Base-by-base conservation (phyloP, 75 land plant genomes). In the Pinus tabuliformis region DNA sequence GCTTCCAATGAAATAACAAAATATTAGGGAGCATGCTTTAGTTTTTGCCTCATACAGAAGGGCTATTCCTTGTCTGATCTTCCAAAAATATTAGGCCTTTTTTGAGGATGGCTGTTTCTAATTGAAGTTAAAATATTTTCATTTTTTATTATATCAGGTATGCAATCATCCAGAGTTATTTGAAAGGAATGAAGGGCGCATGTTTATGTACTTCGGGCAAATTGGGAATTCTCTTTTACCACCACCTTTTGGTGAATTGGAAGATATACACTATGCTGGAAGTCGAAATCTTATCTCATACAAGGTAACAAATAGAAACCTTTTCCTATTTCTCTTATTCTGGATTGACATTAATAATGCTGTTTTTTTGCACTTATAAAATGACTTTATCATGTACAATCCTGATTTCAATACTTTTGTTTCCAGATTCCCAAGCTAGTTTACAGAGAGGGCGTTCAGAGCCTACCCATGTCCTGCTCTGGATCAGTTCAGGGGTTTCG, bases 111-210 rank as follows among this genome's bases (percentile, higher is more conserved):
- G 18, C 20, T 2, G 11, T 42, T 39, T 68, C 24, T 20, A 68
- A 36, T 68, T n/a, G 14, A 9, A 45, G 42, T 39, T 68, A 39
- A 42, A 11, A 68, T 4, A 54, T 17, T 68, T 68, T 68, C 42
- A 11, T 68, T 64, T 36, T 68, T 12, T 42, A 20, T 76, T 61
- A 18, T 66, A 16, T 15, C 59, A 96, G 99, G 99, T 97, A 18
- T 97, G 99, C 83, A 97, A 95, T 78, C 99, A 97, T 85, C 99
- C 99, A 71, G 99, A 97, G 83, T 79, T 97, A 73, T 97, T 97
- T 86, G 99, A 97, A 73, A 87, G 99, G 28, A 97, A 92, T 85
- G 99, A 97, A 76, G 99, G 99, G 49, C 90, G 83, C 63, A 78
- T 95, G 42, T 97, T 84, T 66, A 75, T 95, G 21, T 85, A 91